These are phyloP conservation scores for Pythium chondricola DNA, from an alignment of 352 stramenopile species.

Conservation along the genomic window DNA sequence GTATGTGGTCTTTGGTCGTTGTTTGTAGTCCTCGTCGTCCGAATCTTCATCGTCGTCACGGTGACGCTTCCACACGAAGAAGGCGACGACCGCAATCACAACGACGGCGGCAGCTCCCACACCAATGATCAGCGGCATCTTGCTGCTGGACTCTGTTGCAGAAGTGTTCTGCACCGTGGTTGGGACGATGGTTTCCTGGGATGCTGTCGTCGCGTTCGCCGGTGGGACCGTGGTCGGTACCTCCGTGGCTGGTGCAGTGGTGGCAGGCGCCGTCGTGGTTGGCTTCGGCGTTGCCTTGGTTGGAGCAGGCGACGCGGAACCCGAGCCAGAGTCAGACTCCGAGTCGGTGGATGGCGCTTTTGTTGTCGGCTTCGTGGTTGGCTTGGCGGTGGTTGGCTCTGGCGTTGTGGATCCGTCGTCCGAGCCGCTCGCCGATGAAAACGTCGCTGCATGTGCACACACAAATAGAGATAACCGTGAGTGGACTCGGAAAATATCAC, in stretches of 20 bases:
- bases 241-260: background rate
- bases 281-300: slow-evolving; percentile 1
- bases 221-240: background rate
- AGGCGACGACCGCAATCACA: background rate
- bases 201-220: background rate
- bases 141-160: background rate
- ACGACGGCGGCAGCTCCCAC: background rate
- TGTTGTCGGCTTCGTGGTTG: background rate
- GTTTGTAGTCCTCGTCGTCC: background rate
- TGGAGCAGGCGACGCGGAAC: background rate
- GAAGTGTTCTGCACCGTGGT: background rate
- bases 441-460: background rate
- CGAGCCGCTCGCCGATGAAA: slow-evolving; percentile 1
- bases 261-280: slow-evolving; percentile 1
- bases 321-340: background rate
- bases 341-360: background rate
- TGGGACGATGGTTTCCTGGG: background rate
- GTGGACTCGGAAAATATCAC: background rate
- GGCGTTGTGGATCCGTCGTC: slow-evolving; percentile 1
- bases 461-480: too few relatives aligned
- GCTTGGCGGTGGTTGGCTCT: slow-evolving; percentile 1
- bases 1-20: background rate
- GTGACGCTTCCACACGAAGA: background rate
- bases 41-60: slow-evolving; percentile 1
- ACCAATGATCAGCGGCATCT: background rate